phyloP scores from a whole-genome alignment of 225 moss, liverwort and hornwort genomes.

The Pleurozium schreberi region DNA sequence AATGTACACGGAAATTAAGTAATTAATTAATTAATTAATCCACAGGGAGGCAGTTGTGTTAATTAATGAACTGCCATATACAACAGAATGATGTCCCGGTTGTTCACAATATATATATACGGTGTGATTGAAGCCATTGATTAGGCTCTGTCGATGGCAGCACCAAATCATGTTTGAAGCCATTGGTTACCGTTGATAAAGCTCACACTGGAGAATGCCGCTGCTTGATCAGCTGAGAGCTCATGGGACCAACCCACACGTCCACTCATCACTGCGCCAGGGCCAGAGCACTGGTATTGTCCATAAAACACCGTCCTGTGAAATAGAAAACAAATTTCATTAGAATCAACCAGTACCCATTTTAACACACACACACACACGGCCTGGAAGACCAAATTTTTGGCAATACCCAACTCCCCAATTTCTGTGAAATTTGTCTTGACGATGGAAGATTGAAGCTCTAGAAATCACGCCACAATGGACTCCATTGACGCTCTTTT shows the following conservation, averaged over 20 bases:
- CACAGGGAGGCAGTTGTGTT: not conserved
- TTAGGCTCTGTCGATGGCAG: not conserved
- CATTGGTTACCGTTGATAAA: constrained; percentile 55
- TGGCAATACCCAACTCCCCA: not conserved
- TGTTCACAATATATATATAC: not conserved
- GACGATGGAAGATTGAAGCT: not conserved
- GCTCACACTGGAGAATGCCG: constrained; percentile 45
- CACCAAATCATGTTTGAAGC: constrained; percentile 5
- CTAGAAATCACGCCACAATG: not conserved
- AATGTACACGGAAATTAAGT: not conserved
- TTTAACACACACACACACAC: too few relatives aligned
- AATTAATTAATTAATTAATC: too few relatives aligned
- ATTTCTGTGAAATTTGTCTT: not conserved
- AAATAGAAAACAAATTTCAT: not conserved
- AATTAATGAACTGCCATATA: not conserved
- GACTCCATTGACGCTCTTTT: not conserved
- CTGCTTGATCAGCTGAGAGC: constrained; percentile 20
- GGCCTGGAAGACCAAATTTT: not conserved
- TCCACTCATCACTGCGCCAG: constrained; percentile 22
- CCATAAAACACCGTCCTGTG: constrained; percentile 67
- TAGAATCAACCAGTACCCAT: not conserved
- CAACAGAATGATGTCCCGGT: not conserved
- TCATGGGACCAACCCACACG: constrained; percentile 51
- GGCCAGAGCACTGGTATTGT: constrained; percentile 57
- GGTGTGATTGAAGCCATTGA: constrained; percentile 11